phyloP scores from a whole-genome alignment of 306 rosid genomes.

The Trichosanthes cucumerina region DNA sequence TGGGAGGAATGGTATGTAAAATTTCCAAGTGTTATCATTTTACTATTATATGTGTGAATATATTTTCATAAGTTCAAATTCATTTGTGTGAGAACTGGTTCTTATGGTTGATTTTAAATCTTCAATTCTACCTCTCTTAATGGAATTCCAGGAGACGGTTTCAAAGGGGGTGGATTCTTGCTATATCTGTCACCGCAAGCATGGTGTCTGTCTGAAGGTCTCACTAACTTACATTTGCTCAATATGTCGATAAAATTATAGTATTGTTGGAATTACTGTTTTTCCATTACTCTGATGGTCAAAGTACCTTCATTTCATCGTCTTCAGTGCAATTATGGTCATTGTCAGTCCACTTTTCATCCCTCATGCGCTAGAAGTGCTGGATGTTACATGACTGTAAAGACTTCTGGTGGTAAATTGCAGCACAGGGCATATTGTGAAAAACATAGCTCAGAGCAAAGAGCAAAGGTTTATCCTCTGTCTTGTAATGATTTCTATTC shows the following conservation, averaged over 20 bases:
- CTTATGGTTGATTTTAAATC: conserved; percentile 1
- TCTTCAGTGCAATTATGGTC: conserved; percentile 89
- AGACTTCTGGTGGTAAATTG: conserved; percentile 55
- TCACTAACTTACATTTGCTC: neutral
- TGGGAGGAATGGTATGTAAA: conserved; percentile 82
- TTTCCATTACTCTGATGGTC: neutral
- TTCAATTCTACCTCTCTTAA: conserved; percentile 1
- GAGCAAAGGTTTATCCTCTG: conserved; percentile 54
- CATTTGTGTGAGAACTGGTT: neutral
- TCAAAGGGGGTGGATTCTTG: conserved; percentile 54
- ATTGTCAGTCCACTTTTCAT: conserved; percentile 78
- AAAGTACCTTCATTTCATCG: conserved; percentile 6
- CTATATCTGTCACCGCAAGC: conserved; percentile 57
- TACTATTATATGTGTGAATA: neutral
- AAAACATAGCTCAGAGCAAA: conserved; percentile 83
- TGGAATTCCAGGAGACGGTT: conserved; percentile 49
- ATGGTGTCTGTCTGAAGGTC: conserved; percentile 88
- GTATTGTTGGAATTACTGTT: neutral
- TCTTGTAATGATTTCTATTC: neutral
- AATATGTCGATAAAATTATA: neutral
- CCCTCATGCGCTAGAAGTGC: conserved; percentile 88
- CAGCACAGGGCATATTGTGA: conserved; percentile 97
- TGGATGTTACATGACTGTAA: conserved; percentile 63
- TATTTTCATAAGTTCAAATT: neutral
- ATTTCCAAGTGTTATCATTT: conserved; percentile 3